Evolutionary conservation across 257 asterid genomes (phyloP), one percentile per base, ranked within the genome.

Genomic region (Solanum clarkiae): DNA sequence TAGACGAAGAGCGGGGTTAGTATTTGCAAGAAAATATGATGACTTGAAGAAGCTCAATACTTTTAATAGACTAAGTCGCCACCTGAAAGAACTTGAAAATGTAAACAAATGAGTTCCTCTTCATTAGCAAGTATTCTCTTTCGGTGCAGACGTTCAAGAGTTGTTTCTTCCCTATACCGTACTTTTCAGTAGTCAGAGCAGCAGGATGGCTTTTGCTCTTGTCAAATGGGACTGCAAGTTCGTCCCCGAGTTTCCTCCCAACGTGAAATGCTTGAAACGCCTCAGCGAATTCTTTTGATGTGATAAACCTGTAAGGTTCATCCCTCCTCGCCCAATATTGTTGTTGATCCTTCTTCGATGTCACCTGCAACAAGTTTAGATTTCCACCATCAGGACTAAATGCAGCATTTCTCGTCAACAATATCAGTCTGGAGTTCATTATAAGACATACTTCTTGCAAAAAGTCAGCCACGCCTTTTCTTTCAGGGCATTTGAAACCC

Each of bases 381-480:
- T 71, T n/a, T 71, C 1, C 49, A 16, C 45, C 17, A 65, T 59
- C n/a, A n/a, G 47, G 40, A 20, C 45, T 29, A 40, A 29, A 26
- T 66, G n/a, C 62, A 82, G 22, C 47, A 49, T 8, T 49, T 47
- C 17, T 32, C 4, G 10, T 53, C 85, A 26, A 24, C 10, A 29
- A 49, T 63, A 22, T 45, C 16, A 10, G 13, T 40, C 4, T 32
- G 44, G 51, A 24, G 75, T 4, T 63, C 7, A 45, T 54, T 65
- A 45, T 16, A 49, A 49, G 20, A 59, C 91, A 87, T 85, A 92
- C 96, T 85, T 93, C 96, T 89, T 93, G 96, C 90, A 93, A 83
- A 92, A 92, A 93, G 88, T 92, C 96, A 11, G 96, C 96, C 7
- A 89, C 94, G 54, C 93, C 96, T 83, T 93, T 92, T n/a, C 96